These are phyloP conservation scores for Nakazawaea wickerhamii DNA, from an alignment of 805 yeast genomes.

Conservation along the genomic window DNA sequence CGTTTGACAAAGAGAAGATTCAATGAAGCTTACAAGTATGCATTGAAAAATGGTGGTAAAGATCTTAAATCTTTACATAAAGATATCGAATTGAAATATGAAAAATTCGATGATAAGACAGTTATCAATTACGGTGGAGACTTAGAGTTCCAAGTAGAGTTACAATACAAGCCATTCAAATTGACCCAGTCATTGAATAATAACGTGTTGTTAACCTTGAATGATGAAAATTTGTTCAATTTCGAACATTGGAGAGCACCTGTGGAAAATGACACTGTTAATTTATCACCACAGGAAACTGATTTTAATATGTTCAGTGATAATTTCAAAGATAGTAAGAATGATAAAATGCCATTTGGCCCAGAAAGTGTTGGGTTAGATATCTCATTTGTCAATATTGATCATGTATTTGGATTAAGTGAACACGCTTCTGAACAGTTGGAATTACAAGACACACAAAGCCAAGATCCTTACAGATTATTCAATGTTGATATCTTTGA, in stretches of 20 bases:
- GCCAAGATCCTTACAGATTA: conserved; percentile 71
- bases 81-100: conserved; percentile 19
- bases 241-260: conserved; percentile 75
- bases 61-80: conserved; percentile 17
- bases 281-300: conserved; percentile 54
- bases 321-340: conserved; percentile 56
- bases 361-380: conserved; percentile 90
- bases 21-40: conserved; percentile 55
- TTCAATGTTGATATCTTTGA: conserved; percentile 95
- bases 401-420: conserved; percentile 86
- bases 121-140: conserved; percentile 32
- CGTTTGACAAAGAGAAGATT: conserved; percentile 45
- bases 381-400: conserved; percentile 53
- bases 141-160: conserved; percentile 33
- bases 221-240: conserved; percentile 67
- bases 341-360: conserved; percentile 68
- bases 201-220: conserved; percentile 48
- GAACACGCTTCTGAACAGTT: conserved; percentile 82
- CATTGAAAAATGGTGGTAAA: conserved; percentile 31
- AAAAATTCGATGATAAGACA: conserved; percentile 17
- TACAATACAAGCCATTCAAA: conserved; percentile 45
- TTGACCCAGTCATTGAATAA: conserved; percentile 43
- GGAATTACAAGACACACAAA: conserved; percentile 62
- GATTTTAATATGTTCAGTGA: conserved; percentile 67
- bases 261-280: conserved; percentile 28